A percentile compares a stretch with the other conserved stretches of the same genome.
These are phyloP conservation scores for Phytophthora brassicae DNA, from an alignment of 352 stramenopile genomes.

Conservation along the genomic window DNA sequence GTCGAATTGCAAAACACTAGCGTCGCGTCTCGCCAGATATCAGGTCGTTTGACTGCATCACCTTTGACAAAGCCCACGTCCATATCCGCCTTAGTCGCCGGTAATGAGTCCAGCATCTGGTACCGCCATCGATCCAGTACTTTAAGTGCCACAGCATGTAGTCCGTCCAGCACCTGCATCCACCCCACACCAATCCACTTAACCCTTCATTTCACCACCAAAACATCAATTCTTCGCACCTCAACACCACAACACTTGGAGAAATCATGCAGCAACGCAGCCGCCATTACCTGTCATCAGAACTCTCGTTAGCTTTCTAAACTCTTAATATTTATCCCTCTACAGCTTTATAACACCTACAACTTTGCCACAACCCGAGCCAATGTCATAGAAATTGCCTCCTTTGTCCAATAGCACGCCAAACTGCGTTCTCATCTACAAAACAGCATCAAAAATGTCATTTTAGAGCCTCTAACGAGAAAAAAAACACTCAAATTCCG, in stretches of 20 bases:
- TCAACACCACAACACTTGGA: slow-evolving; percentile 67
- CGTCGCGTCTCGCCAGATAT: slow-evolving; percentile 60
- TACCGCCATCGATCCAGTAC: slow-evolving; percentile 68
- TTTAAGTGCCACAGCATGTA: slow-evolving; percentile 62
- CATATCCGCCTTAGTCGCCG: slow-evolving; percentile 49
- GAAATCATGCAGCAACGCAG: slow-evolving; percentile 64
- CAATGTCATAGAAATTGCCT: slow-evolving; percentile 72
- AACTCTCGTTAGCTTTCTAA: neutral
- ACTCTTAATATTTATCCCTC: neutral
- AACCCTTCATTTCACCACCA: neutral
- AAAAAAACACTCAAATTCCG: neutral
- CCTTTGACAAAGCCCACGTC: slow-evolving; percentile 59
- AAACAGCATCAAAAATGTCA: neutral
- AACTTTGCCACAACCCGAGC: slow-evolving; percentile 73
- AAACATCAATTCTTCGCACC: slow-evolving; percentile 11
- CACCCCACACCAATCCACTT: neutral
- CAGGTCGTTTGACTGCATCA: slow-evolving; percentile 42
- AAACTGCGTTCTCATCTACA: slow-evolving; percentile 65
- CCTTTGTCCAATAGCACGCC: slow-evolving; percentile 60
- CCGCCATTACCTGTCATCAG: slow-evolving; percentile 46
- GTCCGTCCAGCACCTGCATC: slow-evolving; percentile 49
- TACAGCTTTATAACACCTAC: slow-evolving; percentile 25
- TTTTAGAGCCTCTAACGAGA: neutral
- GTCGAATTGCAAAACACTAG: slow-evolving; percentile 72
- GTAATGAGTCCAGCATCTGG: slow-evolving; percentile 57